Conservation (phyloP, 305 asterid species). For the Euphrasia arctica region DNA sequence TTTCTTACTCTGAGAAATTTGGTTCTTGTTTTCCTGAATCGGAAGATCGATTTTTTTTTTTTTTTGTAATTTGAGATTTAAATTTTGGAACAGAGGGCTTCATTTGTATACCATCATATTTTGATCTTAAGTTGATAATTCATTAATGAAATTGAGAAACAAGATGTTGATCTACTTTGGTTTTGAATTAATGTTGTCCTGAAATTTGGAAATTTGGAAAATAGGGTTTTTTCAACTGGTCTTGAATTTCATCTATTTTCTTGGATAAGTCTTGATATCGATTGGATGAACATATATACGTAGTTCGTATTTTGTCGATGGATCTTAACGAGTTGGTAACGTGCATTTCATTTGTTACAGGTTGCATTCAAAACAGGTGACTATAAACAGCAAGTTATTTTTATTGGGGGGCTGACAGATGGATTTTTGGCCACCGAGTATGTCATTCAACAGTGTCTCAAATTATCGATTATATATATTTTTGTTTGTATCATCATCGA, state of each 20-base stretch:
- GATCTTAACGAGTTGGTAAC: no score
- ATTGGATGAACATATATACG: background rate
- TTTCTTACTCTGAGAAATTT: no score
- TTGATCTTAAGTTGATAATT: slow-evolving; percentile 15
- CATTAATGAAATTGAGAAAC: slow-evolving; percentile 1
- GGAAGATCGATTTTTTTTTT: no score
- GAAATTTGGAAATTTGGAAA: no score
- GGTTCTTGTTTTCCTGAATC: slow-evolving; percentile 4
- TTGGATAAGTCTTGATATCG: slow-evolving; percentile 17
- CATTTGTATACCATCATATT: background rate
- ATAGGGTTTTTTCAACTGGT: no score
- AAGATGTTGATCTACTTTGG: slow-evolving; percentile 11
- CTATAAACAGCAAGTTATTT: slow-evolving; percentile 79
- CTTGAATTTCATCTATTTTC: background rate
- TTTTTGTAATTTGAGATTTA: background rate
- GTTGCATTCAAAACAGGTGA: slow-evolving; percentile 96
- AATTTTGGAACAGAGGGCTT: slow-evolving; percentile 5
- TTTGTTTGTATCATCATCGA: background rate
- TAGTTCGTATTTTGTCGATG: no score
- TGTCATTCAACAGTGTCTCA: slow-evolving; percentile 28
- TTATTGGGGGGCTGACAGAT: slow-evolving; percentile 89
- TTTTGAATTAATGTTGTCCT: background rate
- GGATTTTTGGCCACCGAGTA: slow-evolving; percentile 98
- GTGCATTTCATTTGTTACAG: slow-evolving; percentile 35
- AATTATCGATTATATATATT: slow-evolving; percentile 10